These are phyloP conservation scores for Chrysanthemum makinoi DNA, from an alignment of 129 eudicot species.

Conservation along the genomic window DNA sequence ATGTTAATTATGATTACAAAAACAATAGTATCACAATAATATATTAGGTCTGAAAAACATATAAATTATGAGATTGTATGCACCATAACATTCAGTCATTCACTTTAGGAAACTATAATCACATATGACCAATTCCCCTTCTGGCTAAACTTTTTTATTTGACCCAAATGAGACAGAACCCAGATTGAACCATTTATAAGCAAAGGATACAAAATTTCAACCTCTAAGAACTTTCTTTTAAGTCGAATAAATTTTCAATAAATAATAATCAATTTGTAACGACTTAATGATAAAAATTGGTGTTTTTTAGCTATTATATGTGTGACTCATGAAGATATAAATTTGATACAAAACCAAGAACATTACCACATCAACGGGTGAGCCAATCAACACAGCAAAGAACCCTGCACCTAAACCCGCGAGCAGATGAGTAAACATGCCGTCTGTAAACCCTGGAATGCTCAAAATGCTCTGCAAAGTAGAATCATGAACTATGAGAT, in stretches of 20 bases:
- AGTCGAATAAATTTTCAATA: neutral
- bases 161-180: no score
- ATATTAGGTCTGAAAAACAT: no score
- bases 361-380: slow-evolving; percentile 95
- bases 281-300: no score
- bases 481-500: slow-evolving; percentile 9
- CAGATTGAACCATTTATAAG: no score
- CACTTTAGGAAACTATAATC: no score
- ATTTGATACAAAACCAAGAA: slow-evolving; percentile 5
- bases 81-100: no score
- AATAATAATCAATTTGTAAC: neutral
- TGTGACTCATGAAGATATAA: neutral
- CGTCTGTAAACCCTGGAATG: slow-evolving; percentile 83
- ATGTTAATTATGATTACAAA: neutral
- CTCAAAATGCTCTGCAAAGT: slow-evolving; percentile 59
- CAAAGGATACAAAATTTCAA: no score
- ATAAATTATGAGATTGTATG: no score
- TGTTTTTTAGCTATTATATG: no score
- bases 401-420: slow-evolving; percentile 98
- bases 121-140: no score
- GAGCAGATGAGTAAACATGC: slow-evolving; percentile 66
- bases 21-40: neutral
- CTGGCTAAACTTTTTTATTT: no score
- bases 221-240: no score
- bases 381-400: slow-evolving; percentile 94